Base-by-base conservation (phyloP, 164 flowering plant genomes). In the Macadamia tetraphylla region DNA sequence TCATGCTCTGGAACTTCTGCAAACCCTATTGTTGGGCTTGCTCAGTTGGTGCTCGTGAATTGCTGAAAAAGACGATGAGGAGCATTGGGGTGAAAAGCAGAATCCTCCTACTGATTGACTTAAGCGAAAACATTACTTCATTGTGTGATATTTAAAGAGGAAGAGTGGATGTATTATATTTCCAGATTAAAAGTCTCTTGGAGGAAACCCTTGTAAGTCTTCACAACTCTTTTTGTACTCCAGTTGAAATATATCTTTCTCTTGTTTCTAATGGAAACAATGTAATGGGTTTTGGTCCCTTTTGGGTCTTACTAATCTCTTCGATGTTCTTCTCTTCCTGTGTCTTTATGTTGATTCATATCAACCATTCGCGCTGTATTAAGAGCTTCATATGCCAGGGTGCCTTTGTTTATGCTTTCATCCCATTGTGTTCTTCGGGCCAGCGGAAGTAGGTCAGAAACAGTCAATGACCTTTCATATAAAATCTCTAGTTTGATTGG, bases 401-500 rank as follows among this genome's bases (percentile, higher is more conserved):
- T n/a, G 14, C 42, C 35, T 56, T 56, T 14, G 30, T 31, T 6
- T 43, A 59, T 30, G 62, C 42, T 59, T 59, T 58, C 60, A 9
- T 58, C 60, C 12, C 3, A 29, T 58, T 18, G 12, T 58, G 23
- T 23, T 23, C 31, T 58, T 58, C 32, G 18, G 29, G 60, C 60
- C 32, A 9, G 31, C 3, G 60, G 12, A 58, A 23, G 32, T 18
- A 58, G 17, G 32, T 55, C 69, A 10, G 53, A 66, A 35, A 13
- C 71, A 46, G 4, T 12, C 8, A 49, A 67, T 23, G 70, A 65
- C 64, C 49, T 49, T 3, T 60, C 59, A 17, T 30, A 1, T 58
- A 52, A 12, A 12, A 62, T 71, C 3, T 66, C 73, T n/a, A n/a
- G 61, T 51, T 64, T 79, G 60, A 58, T 79, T n/a, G 68, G 55